Evolutionary conservation across 257 asterid genomes (phyloP), one percentile per base, ranked within the genome.

Genomic region (Solanum neorickii): DNA sequence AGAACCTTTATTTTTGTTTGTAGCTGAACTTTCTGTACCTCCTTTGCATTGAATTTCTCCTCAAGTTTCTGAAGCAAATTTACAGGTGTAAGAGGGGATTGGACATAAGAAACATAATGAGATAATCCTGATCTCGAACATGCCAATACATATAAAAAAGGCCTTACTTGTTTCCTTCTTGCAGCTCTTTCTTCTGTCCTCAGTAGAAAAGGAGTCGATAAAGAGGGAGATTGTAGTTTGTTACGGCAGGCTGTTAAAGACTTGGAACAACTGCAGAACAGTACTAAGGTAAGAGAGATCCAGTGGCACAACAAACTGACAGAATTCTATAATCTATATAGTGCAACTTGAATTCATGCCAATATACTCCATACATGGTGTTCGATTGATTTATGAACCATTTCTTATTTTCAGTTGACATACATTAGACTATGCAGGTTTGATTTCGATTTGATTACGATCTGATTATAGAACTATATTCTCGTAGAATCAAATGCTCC

Each of bases 141-240:
- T 29, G 85, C 18, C 44, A 49, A 49, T 47, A 80, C 20, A 1
- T 10, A 20, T 29, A 9, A 29, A 15, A n/a, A 83, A 83, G 13
- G 12, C 41, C 92, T 88, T 92, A 90, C 99, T 95, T 96, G 98
- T 91, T 94, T 95, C 90, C 99, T 93, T 92, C 91, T 94, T 85
- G 98, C 92, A 86, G 98, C 96, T 90, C 99, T 92, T 89, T 95
- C 97, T 92, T 95, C 98, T 60, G 96, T 96, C 87, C 96, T 88
- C 89, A 97, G 92, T 33, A 91, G 86, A 86, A 97, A 94, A 9
- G 99, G 99, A 85, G 98, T 92, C 46, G 96, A 91, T 29, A 91
- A 80, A 56, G 92, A 84, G 39, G 98, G 98, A 5, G 98, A 94
- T 87, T 93, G 96, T 86, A 94, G 78, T 89, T 92, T 95, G 91